Base-by-base conservation (phyloP, 352 stramenopile genomes). In the Plasmopara halstedii region DNA sequence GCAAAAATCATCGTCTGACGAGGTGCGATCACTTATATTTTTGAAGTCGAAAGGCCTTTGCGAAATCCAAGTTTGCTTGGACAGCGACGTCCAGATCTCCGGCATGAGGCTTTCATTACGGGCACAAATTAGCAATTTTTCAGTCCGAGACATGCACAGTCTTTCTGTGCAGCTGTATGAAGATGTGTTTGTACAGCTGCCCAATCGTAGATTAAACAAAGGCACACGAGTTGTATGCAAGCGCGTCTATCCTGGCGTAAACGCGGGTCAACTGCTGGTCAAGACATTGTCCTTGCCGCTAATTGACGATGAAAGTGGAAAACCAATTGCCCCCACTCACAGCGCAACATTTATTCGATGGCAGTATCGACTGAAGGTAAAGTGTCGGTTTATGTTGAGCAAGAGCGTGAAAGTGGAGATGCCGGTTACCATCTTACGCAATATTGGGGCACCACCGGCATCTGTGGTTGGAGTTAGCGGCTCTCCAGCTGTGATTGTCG, bases 331-430 rank as follows among this genome's bases (percentile, higher is more conserved):
- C 18, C 47, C 55, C n/a, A 64, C 51, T 14, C 55, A 59, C 38
- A 63, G 46, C n/a, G 56, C 44, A 13, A 48, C 56, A 11, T 66
- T 54, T 22, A 40, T 70, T 29, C 49, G 56, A 27, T 66, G 60
- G 56, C 46, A 59, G 25, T 69, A 69, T 42, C 55, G 56, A 21
- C 34, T 69, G 22, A 47, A 54, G 15, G 52, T 70, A 44, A 65
- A 65, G 49, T 70, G 60, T 23, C 52, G 49, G 20, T 65, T 65
- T 32, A n/a, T 50, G 14, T 38, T 70, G 6, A 66, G 60, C 44
- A 63, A 62, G 29, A 70, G 60, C 36, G 56, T 70, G 8, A 64
- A 60, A 10, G 56, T 70, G 35, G 53, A 70, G 42, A 46, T 70
- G 40, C 60, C 60, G 11, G 53, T 70, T 21, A 47, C 54, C 3